Evolutionary conservation across 345 rosid species (phyloP), one percentile per base, ranked within the genome.

Genomic region (Gossypium stocksii): DNA sequence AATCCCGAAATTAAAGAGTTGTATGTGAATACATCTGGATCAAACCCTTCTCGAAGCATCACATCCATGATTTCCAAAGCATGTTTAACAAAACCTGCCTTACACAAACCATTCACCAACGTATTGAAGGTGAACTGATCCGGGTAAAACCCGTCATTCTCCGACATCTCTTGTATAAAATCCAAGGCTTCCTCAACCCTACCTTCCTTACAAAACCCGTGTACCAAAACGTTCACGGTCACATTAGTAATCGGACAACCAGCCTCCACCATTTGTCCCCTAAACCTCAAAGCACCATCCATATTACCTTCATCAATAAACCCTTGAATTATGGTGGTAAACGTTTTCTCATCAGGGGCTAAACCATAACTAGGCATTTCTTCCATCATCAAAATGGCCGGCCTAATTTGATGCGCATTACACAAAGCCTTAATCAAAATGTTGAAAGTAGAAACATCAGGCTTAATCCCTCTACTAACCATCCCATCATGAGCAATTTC

Each of bases 321-420:
- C 22, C 98, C 98, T 71, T 92, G 93, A 92, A 94, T 94, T 66
- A 94, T 74, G 1, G 96, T 94, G 2, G 93, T 92, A 80, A 87
- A 92, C 0, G 97, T 89, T 77, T 85, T 89, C 90, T 94, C 97
- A 63, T 92, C 98, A 0, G 97, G 98, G 3, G 70, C 80, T 53
- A 91, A 75, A 73, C 90, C 90, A 57, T 88, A 83, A 76, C 77
- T 81, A 1, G 82, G 75, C 98, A 94, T 92, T 79, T 92, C 98
- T 78, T 92, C 97, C 94, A 92, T 85, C 93, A 94, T 84, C 81
- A 89, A 83, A 58, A 89, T 68, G 8, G 98, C 94, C 27, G 95
- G 89, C 82, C 97, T 87, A 80, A 92, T 84, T 76, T 91, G 97
- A 79, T 91, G 98, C 3, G 98, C 93, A 75, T 67, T 92, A 80